Base-by-base conservation (phyloP, 768 basidiomycete species). In the Boletus sp. region DNA sequence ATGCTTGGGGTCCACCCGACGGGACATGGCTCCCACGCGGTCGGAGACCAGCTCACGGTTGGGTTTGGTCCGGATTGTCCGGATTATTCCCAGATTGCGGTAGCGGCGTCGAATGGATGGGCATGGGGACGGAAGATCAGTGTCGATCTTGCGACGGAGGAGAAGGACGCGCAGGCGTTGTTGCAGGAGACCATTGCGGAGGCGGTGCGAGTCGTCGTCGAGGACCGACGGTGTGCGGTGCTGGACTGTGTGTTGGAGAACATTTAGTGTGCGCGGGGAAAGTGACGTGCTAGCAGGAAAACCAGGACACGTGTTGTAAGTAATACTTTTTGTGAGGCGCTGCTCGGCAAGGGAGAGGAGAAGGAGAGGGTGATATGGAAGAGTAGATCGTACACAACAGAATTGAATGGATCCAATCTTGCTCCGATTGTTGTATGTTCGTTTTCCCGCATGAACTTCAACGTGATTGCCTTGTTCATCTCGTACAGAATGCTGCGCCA, bases 51-150 rank as follows among this genome's bases (percentile, higher is more conserved):
- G 46, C 77, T 89, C 1, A 79, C 83, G 7, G 78, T 83, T 13
- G 83, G 85, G 0, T 87, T 89, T 58, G 85, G 85, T 0, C 85
- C 85, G 3, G 70, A 77, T 34, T 72, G 72, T 53, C 84, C 86
- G 0, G 83, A 88, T 60, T 84, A 82, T 59, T 63, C 79, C 0
- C 75, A 78, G 52, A 83, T 88, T 40, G 87, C 87, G 0, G 79
- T 79, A 2, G 86, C 85, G 0, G 85, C 87, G 0, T 83, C 84
- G 7, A 79, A 78, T 4, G 85, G 85, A 1, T 88, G 87, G 86
- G 83, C 77, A 0, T 84, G 82, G 77, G 76, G 76, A 0, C 70
- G 69, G 47, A 74, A 75, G 5, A 64, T 78, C 13, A 74, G 72
- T 10, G 66, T 61, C 17, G 59, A 62, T 25, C 61, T 53, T 27